Evolutionary conservation across 2,329 filamentous ascomycete species (phyloP), one percentile per base, ranked within the genome.

Genomic region (Verticillium longisporum): DNA sequence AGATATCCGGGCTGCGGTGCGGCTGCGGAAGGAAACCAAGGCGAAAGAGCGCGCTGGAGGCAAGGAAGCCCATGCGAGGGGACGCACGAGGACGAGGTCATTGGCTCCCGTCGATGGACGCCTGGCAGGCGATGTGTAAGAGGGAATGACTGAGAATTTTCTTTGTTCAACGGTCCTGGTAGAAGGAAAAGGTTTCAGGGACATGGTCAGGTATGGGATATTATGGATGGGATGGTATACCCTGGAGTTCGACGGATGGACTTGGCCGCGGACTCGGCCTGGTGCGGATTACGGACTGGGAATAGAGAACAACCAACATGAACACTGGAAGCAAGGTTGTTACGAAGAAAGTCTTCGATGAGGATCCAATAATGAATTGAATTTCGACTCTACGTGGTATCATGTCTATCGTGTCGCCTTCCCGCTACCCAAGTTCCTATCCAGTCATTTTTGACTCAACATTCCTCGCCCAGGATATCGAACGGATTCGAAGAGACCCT

Each of bases 11-110:
- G 63, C 68, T 7, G 72, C 71, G 0, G 63, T 72, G 6, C 65
- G 67, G 33, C 57, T 74, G 57, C 65, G 73, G 7, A 74, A 74
- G 62, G 68, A 75, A 54, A 65, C 65, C 31, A 74, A 71, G 66
- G 66, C 69, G 21, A 62, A 61, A 34, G 66, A 68, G 60, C 56
- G 71, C 53, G 70, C 68, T 18, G 57, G 50, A 9, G 57, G 57
- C 26, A 50, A 21, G 7, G 37, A n/a, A 6, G 41, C 10, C 15
- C 4, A 11, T 7, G n/a, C 3, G 11, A n/a, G 41, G n/a, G 41
- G 41, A 18, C 41, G 41, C 9, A 10, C 41, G n/a, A 21, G 41
- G n/a, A 50, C n/a, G 18, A 50, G 41, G 18, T 50, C 41, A 9
- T 21, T 7, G 6, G 41, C 18, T 50, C 41, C n/a, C 7, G 18